Evolutionary conservation across 768 basidiomycete genomes (phyloP).

Genomic region (Termitomyces sp.): DNA sequence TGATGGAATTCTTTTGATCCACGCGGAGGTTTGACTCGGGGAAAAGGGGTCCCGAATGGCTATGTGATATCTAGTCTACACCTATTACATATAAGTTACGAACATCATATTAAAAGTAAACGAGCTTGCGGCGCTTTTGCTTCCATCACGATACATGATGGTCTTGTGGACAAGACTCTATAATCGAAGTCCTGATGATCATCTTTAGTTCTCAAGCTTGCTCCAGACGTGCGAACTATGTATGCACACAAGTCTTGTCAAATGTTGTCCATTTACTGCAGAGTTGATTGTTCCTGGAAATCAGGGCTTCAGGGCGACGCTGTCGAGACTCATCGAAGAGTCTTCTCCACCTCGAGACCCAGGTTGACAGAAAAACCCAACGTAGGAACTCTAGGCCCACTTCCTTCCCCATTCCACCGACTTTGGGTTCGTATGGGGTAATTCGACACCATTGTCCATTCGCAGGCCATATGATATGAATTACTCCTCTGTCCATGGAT

Average conservation of each 20-base stretch:
- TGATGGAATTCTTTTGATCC: background rate
- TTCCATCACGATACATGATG: background rate
- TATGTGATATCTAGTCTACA: background rate
- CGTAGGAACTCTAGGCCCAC: background rate
- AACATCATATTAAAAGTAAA: background rate
- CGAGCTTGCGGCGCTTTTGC: background rate
- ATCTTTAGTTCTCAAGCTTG: background rate
- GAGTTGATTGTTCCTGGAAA: background rate
- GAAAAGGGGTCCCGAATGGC: background rate
- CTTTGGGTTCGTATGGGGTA: background rate
- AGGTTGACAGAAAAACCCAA: background rate
- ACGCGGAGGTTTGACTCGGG: conserved; percentile 2
- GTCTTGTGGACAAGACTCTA: background rate
- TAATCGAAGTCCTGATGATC: background rate
- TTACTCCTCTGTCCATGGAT: background rate
- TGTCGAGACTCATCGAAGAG: background rate
- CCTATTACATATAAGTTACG: background rate
- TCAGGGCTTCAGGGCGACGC: background rate
- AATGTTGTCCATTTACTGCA: background rate
- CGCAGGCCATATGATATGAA: background rate
- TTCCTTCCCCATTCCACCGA: background rate
- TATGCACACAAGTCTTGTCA: too few species aligned
- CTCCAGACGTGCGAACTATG: background rate
- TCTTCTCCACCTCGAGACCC: background rate
- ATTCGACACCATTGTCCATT: background rate